A percentile compares a stretch with the other conserved stretches of the same genome.
These are phyloP conservation scores for Trichosporon inkin DNA, from an alignment of 1,284 basidiomycete species.

Conservation along the genomic window DNA sequence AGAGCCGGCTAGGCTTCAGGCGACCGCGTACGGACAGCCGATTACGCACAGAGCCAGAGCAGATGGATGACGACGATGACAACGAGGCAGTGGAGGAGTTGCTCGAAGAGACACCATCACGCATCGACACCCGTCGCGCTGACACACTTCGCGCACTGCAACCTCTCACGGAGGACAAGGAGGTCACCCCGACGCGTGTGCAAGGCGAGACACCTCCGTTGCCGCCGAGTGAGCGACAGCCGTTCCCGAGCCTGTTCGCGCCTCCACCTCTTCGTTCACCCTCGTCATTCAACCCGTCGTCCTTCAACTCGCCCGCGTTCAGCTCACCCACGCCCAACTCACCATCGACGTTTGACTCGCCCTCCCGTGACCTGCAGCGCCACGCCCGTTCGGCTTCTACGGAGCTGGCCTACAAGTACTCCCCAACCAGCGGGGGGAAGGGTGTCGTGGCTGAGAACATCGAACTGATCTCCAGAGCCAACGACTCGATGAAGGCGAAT, in stretches of 20 bases:
- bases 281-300: background rate
- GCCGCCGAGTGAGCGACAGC: background rate
- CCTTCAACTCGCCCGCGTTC: background rate
- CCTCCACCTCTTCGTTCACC: background rate
- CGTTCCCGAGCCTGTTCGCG: background rate
- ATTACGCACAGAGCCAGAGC: slow-evolving; percentile 14
- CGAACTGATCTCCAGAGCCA: background rate
- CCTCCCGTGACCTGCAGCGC: background rate
- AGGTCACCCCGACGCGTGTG: slow-evolving; percentile 9
- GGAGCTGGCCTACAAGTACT: background rate
- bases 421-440: background rate
- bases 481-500: slow-evolving; percentile 1
- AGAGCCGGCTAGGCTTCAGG: background rate
- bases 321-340: background rate
- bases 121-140: background rate
- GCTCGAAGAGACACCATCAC: slow-evolving; percentile 4
- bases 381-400: background rate
- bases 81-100: slow-evolving; percentile 15
- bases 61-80: slow-evolving; percentile 19
- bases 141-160: background rate
- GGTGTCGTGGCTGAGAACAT: slow-evolving; percentile 6
- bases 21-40: background rate
- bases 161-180: slow-evolving; percentile 2
- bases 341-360: background rate
- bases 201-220: background rate